Percentiles rank a stretch among this genome's conserved stretches.
Conservation (phyloP, 345 rosid genomes). For the Cardamine resedifolia region DNA sequence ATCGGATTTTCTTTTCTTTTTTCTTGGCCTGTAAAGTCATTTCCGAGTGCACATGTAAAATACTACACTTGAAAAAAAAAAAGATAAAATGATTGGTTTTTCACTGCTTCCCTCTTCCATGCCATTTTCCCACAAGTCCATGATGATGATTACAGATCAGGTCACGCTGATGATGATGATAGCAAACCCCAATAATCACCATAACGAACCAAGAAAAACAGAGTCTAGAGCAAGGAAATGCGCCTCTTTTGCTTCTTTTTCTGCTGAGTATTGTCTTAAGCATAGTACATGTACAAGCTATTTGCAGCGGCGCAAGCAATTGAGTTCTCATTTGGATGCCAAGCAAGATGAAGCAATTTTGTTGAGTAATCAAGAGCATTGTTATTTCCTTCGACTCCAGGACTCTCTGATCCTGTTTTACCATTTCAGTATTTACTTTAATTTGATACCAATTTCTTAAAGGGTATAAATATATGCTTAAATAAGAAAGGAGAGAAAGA, state of each 20-base stretch:
- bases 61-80: constrained; percentile 20
- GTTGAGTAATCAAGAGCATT: constrained; percentile 77
- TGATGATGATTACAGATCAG: constrained; percentile 25
- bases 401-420: constrained; percentile 75
- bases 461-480: neutral
- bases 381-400: constrained; percentile 75
- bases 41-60: constrained; percentile 23
- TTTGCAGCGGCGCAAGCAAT: constrained; percentile 98
- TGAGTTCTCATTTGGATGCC: constrained; percentile 94
- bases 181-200: neutral
- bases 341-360: constrained; percentile 90
- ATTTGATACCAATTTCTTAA: neutral
- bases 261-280: constrained; percentile 41
- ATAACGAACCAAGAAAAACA: constrained; percentile 19
- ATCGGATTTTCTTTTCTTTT: constrained; percentile 30
- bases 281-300: constrained; percentile 99
- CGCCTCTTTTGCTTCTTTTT: constrained; percentile 4
- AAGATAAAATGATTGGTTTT: neutral
- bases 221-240: constrained; percentile 22
- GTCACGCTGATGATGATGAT: constrained; percentile 1
- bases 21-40: constrained; percentile 28
- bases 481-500: neutral
- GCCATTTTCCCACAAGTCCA: neutral
- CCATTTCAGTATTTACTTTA: neutral
- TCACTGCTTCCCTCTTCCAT: constrained; percentile 14